phyloP scores from a whole-genome alignment of 2,329 filamentous ascomycete species.

The Neobulgaria alba region DNA sequence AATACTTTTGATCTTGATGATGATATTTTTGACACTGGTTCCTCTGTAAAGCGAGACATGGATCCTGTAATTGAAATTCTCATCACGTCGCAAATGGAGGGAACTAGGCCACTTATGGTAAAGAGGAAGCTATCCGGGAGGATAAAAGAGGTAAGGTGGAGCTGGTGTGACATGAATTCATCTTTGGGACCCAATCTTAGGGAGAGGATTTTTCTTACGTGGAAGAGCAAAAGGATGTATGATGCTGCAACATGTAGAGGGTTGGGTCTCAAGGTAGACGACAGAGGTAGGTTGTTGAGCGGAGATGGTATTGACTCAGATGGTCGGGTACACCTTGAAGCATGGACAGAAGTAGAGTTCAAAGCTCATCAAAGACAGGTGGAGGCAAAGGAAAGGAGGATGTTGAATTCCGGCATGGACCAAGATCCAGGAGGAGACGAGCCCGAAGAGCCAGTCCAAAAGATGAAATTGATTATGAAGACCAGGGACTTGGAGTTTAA shows the following conservation, averaged over 20 bases:
- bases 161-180: slow-evolving; percentile 59
- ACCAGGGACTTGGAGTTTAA: slow-evolving; percentile 43
- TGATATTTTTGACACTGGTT: slow-evolving; percentile 10
- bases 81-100: slow-evolving; percentile 57
- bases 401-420: slow-evolving; percentile 6
- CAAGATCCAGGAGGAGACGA: slow-evolving; percentile 15
- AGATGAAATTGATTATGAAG: slow-evolving; percentile 45
- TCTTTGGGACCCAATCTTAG: slow-evolving; percentile 33
- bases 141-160: slow-evolving; percentile 56
- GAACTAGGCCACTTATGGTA: slow-evolving; percentile 52
- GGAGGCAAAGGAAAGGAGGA: slow-evolving; percentile 8
- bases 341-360: slow-evolving; percentile 62
- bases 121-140: slow-evolving; percentile 59
- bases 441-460: slow-evolving; percentile 25
- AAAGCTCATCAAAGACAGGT: slow-evolving; percentile 26
- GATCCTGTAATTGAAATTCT: slow-evolving; percentile 54
- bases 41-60: background rate
- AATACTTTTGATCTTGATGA: slow-evolving; percentile 6
- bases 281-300: slow-evolving; percentile 21
- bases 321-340: slow-evolving; percentile 63
- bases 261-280: slow-evolving; percentile 49
- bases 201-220: slow-evolving; percentile 65
- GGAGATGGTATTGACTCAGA: slow-evolving; percentile 39
- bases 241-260: slow-evolving; percentile 64
- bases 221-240: slow-evolving; percentile 65